These are phyloP conservation scores for Emericellopsis atlantica DNA, from an alignment of 2,329 filamentous ascomycete genomes.

Conservation along the genomic window DNA sequence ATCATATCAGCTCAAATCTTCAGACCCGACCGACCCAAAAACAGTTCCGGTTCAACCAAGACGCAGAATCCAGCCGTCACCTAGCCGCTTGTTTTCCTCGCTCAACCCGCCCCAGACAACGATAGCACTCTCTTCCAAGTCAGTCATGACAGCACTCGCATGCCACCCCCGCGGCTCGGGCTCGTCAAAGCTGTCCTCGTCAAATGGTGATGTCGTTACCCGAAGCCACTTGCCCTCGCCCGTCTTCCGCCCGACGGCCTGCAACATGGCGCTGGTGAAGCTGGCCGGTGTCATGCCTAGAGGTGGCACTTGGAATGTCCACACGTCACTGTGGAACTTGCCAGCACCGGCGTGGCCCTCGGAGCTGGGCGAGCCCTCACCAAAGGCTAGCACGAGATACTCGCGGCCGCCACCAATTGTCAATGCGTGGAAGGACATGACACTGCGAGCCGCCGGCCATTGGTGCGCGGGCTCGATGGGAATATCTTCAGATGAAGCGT, in stretches of 20 bases:
- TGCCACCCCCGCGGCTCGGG: conserved; percentile 45
- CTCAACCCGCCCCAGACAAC: conserved; percentile 49
- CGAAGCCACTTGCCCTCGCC: conserved; percentile 47
- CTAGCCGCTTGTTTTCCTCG: conserved; percentile 35
- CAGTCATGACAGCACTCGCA: conserved; percentile 40
- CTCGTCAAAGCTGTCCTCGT: conserved; percentile 38
- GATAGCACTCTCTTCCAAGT: conserved; percentile 46
- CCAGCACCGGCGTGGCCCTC: conserved; percentile 37
- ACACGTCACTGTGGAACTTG: conserved; percentile 46
- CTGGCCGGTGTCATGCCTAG: conserved; percentile 40
- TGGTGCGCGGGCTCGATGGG: conserved; percentile 17
- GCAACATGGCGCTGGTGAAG: conserved; percentile 41
- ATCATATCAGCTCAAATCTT: background rate
- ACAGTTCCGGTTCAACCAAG: conserved; percentile 19
- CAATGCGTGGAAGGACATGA: conserved; percentile 40
- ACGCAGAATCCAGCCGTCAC: conserved; percentile 53
- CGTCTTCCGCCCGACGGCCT: conserved; percentile 36
- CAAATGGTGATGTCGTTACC: conserved; percentile 32
- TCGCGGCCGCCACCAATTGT: conserved; percentile 47
- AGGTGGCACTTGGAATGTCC: conserved; percentile 50
- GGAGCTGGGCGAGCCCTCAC: conserved; percentile 37
- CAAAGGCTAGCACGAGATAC: conserved; percentile 49
- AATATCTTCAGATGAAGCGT: conserved; percentile 21
- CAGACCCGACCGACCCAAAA: background rate
- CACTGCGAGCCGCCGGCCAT: conserved; percentile 42